Percentiles rank a stretch among this genome's conserved stretches.
Conservation (phyloP, 202 grass and related monocot genomes). For the Hordeum pubiflorum region DNA sequence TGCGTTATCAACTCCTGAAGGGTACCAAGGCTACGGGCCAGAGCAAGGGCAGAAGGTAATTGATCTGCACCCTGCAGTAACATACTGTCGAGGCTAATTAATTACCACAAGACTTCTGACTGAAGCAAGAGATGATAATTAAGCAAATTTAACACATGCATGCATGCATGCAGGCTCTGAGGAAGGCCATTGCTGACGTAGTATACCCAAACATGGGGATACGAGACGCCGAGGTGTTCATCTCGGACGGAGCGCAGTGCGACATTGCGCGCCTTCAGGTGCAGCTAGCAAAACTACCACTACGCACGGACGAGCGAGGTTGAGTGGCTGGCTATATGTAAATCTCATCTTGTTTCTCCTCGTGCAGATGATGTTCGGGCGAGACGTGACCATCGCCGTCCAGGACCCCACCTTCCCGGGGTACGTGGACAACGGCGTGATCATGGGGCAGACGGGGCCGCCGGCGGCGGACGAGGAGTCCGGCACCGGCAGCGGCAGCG, state of each 20-base stretch:
- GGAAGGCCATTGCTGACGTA: constrained; percentile 56
- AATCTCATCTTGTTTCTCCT: background rate
- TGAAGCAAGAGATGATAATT: background rate
- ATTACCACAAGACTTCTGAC: background rate
- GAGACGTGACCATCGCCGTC: constrained; percentile 65
- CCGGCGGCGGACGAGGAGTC: constrained; percentile 29
- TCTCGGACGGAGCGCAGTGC: constrained; percentile 85
- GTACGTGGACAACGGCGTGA: constrained; percentile 84
- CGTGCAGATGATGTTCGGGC: constrained; percentile 66
- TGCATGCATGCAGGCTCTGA: constrained; percentile 38
- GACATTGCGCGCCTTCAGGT: constrained; percentile 83
- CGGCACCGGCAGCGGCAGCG: constrained; percentile 22
- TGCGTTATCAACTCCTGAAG: constrained; percentile 78
- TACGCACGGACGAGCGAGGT: background rate
- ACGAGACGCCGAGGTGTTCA: constrained; percentile 57
- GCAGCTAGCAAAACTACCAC: background rate
- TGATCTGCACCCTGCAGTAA: background rate
- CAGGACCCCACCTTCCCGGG: constrained; percentile 99
- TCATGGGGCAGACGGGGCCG: constrained; percentile 72
- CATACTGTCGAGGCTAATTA: background rate
- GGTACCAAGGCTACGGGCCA: constrained; percentile 82
- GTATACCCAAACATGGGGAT: constrained; percentile 73
- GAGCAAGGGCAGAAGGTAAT: constrained; percentile 81
- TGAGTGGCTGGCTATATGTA: background rate
- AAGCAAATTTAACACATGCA: background rate